These are phyloP conservation scores for Coniochaeta sp. DNA, from an alignment of 2,329 filamentous ascomycete genomes.

Conservation along the genomic window DNA sequence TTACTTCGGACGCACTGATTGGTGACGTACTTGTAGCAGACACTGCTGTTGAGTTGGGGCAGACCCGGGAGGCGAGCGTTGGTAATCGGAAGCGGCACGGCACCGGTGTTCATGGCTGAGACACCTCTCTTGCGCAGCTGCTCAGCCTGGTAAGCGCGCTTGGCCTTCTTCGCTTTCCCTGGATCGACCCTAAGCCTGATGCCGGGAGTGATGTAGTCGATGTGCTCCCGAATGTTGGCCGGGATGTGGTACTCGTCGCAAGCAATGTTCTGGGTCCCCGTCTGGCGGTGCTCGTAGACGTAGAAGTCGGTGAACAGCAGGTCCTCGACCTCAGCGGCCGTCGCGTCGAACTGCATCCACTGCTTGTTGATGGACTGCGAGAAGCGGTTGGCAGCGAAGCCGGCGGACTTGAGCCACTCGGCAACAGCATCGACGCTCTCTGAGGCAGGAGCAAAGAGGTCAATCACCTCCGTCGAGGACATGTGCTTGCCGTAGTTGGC, in stretches of 20 bases:
- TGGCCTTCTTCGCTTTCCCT: conserved; percentile 5
- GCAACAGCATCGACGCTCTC: neutral
- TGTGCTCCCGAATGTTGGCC: conserved; percentile 31
- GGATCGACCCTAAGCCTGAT: conserved; percentile 31
- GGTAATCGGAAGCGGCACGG: conserved; percentile 1
- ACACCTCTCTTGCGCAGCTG: conserved; percentile 5
- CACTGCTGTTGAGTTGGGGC: conserved; percentile 4
- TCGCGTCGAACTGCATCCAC: conserved; percentile 36
- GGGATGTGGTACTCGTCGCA: conserved; percentile 40
- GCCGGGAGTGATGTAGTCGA: conserved; percentile 48
- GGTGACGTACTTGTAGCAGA: conserved; percentile 10
- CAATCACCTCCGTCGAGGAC: neutral
- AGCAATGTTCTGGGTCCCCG: conserved; percentile 27
- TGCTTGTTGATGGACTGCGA: neutral
- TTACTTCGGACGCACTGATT: conserved; percentile 9
- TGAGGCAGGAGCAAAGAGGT: neutral
- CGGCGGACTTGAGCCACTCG: neutral
- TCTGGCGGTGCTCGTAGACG: conserved; percentile 29
- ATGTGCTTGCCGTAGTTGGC: conserved; percentile 1
- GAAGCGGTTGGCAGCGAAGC: neutral
- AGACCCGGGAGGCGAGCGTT: neutral
- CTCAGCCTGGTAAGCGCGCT: conserved; percentile 4
- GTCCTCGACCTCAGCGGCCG: conserved; percentile 27
- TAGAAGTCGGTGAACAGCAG: conserved; percentile 32
- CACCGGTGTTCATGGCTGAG: conserved; percentile 5